Conservation (phyloP, 352 stramenopile species). For the Blastocystis sp. region DNA sequence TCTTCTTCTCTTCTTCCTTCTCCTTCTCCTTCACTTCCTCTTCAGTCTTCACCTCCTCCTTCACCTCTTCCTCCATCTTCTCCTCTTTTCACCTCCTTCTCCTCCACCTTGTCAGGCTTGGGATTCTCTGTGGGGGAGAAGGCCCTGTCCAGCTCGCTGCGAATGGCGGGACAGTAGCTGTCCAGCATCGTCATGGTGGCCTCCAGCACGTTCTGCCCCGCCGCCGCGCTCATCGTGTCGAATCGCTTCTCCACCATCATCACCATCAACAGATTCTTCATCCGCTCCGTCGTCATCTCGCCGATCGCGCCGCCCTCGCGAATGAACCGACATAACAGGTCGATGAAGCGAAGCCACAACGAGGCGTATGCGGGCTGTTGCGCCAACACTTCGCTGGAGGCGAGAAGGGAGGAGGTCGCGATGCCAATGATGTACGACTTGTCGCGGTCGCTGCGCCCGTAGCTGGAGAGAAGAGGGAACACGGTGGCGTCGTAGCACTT, state of each 20-base stretch:
- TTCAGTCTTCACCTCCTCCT: neutral
- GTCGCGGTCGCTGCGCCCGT: constrained; percentile 30
- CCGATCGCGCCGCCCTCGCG: constrained; percentile 22
- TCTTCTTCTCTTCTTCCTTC: neutral
- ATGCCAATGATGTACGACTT: constrained; percentile 54
- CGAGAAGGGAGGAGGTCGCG: constrained; percentile 22
- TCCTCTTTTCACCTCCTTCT: neutral
- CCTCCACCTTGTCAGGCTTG: neutral
- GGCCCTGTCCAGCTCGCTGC: constrained; percentile 15
- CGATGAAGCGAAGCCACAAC: constrained; percentile 59
- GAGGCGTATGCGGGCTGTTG: constrained; percentile 50
- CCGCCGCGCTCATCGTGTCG: constrained; percentile 34
- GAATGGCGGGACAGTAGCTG: constrained; percentile 47
- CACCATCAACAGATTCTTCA: constrained; percentile 63
- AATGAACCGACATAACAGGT: constrained; percentile 34
- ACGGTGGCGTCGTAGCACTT: constrained; percentile 57
- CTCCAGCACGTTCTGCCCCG: constrained; percentile 48
- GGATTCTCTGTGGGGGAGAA: neutral
- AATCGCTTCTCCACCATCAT: constrained; percentile 62
- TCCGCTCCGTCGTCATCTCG: constrained; percentile 48
- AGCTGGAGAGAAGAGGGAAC: constrained; percentile 12
- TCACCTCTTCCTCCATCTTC: neutral
- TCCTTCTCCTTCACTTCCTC: neutral
- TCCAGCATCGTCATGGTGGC: constrained; percentile 66
- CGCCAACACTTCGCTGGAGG: constrained; percentile 19